phyloP scores from a whole-genome alignment of 345 rosid species.

The Capsella bursapastoris region DNA sequence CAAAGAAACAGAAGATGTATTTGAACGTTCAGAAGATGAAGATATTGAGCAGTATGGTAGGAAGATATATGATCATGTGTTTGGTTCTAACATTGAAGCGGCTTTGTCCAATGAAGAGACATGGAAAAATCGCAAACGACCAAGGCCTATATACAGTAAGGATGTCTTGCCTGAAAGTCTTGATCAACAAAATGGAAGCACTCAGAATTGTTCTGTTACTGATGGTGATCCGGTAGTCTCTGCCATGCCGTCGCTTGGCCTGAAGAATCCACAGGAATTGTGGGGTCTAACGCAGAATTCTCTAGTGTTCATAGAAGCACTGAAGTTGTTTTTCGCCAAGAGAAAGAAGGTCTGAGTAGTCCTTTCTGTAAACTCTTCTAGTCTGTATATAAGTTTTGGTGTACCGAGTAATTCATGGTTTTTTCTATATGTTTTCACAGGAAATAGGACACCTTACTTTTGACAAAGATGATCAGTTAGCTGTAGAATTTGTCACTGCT shows the following conservation, averaged over 20 bases:
- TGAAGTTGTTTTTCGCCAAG: slow-evolving; percentile 69
- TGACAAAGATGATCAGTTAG: slow-evolving; percentile 99
- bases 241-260: slow-evolving; percentile 83
- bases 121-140: slow-evolving; percentile 84
- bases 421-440: slow-evolving; percentile 46
- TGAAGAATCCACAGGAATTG: slow-evolving; percentile 96
- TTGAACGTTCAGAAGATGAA: slow-evolving; percentile 71
- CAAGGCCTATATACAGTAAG: slow-evolving; percentile 79
- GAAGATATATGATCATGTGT: slow-evolving; percentile 95
- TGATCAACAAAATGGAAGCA: slow-evolving; percentile 66
- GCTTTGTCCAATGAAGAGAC: slow-evolving; percentile 96
- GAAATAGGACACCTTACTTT: slow-evolving; percentile 90
- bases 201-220: slow-evolving; percentile 47
- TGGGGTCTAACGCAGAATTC: slow-evolving; percentile 91
- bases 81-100: slow-evolving; percentile 90
- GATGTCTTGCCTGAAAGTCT: slow-evolving; percentile 62
- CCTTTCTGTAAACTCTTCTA: slow-evolving; percentile 24
- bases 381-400: neutral
- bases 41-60: slow-evolving; percentile 83
- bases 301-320: slow-evolving; percentile 78
- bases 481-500: slow-evolving; percentile 96
- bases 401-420: slow-evolving; percentile 18
- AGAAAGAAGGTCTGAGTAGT: slow-evolving; percentile 70
- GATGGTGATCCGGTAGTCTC: slow-evolving; percentile 56
- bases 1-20: slow-evolving; percentile 71